Percentiles rank a stretch among this genome's conserved stretches.
Conservation (phyloP, 2,329 filamentous ascomycete genomes). For the Neonectria punicea region DNA sequence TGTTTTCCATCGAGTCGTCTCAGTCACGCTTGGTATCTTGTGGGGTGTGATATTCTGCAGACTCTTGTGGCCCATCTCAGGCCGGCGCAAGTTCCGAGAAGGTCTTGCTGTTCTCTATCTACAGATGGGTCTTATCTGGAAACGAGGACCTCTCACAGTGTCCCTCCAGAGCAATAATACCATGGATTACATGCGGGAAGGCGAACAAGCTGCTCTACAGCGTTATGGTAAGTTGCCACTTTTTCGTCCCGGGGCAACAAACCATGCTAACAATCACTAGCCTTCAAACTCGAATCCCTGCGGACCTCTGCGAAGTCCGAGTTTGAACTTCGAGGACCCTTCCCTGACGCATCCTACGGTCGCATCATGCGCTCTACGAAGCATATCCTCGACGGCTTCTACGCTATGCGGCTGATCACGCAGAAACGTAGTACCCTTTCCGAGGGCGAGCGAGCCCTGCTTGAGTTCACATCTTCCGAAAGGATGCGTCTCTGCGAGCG, state of each 20-base stretch:
- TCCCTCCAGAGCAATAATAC: slow-evolving; percentile 69
- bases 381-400: slow-evolving; percentile 90
- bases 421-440: slow-evolving; percentile 80
- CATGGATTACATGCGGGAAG: slow-evolving; percentile 83
- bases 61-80: slow-evolving; percentile 93
- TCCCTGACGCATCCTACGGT: slow-evolving; percentile 78
- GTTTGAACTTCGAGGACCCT: slow-evolving; percentile 88
- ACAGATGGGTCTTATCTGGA: slow-evolving; percentile 96
- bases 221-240: slow-evolving; percentile 65
- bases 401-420: slow-evolving; percentile 94
- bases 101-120: slow-evolving; percentile 92
- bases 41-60: slow-evolving; percentile 94
- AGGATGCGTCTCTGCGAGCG: slow-evolving; percentile 83
- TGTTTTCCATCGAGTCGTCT: slow-evolving; percentile 84
- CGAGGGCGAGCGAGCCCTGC: slow-evolving; percentile 81
- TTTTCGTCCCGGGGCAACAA: not conserved
- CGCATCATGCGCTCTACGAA: slow-evolving; percentile 83
- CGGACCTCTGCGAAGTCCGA: slow-evolving; percentile 81
- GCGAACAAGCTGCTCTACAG: slow-evolving; percentile 88
- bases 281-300: slow-evolving; percentile 77
- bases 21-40: slow-evolving; percentile 85
- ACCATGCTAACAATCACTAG: slow-evolving; percentile 41
- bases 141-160: slow-evolving; percentile 84
- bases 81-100: slow-evolving; percentile 86
- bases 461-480: slow-evolving; percentile 83